Percentiles rank a stretch among this genome's conserved stretches.
Evolutionary conservation across 1,139 yeast genomes (phyloP).

Genomic region (Pichia sp.): DNA sequence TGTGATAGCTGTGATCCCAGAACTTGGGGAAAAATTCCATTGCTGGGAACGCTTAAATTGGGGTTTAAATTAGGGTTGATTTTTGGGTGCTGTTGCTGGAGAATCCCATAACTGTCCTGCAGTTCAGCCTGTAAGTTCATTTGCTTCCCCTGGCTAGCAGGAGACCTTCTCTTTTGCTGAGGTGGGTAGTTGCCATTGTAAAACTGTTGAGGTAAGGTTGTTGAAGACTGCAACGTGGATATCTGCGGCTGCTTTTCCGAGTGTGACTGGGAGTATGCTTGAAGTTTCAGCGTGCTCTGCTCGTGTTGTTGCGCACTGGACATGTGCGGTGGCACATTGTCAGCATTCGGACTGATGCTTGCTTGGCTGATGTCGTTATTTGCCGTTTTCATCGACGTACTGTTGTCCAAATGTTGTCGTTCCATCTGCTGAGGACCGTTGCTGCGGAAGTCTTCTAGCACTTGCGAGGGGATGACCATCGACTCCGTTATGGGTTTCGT

Average conservation of each 20-base stretch:
- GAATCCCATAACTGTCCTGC: neutral
- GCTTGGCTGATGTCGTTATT: neutral
- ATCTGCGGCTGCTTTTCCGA: neutral
- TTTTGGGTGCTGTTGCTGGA: slow-evolving; percentile 9
- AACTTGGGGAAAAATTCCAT: too few relatives aligned
- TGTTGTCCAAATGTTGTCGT: neutral
- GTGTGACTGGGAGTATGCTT: neutral
- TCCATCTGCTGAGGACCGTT: neutral
- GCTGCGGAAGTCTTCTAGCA: neutral
- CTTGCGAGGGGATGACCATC: neutral
- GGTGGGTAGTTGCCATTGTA: neutral
- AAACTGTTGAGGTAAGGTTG: neutral
- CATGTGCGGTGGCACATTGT: neutral
- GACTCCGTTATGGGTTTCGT: neutral
- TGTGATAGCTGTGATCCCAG: neutral
- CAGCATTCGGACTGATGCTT: neutral
- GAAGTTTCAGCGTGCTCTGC: neutral
- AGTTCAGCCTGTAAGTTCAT: neutral
- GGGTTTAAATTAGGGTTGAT: slow-evolving; percentile 13
- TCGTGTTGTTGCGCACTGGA: neutral
- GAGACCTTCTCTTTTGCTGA: neutral
- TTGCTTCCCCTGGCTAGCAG: neutral
- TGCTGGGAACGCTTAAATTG: slow-evolving; percentile 7
- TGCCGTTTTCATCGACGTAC: neutral
- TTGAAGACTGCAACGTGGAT: neutral